Evolutionary conservation across 169 alveolate species (phyloP).

Genomic region (Babesia sp.): DNA sequence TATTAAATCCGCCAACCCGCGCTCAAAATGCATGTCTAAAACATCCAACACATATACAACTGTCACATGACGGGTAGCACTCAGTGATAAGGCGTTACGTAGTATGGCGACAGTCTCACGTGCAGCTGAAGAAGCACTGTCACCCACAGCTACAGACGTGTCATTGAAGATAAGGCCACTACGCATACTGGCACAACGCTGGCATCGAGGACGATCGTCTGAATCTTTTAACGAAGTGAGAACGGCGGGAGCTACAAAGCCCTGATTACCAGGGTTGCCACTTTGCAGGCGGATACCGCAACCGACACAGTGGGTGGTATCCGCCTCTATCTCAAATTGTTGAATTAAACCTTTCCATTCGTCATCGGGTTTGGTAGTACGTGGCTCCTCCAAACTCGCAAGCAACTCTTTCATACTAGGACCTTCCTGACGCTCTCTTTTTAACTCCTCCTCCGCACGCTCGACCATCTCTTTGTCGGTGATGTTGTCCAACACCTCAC

Average conservation of each 20-base stretch:
- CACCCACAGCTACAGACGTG: constrained; percentile 16
- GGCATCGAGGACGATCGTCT: constrained; percentile 15
- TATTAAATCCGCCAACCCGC: constrained; percentile 37
- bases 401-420: constrained; percentile 22
- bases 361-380: background rate
- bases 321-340: constrained; percentile 24
- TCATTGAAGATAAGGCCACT: constrained; percentile 39
- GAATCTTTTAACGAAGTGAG: background rate
- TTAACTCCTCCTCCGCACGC: background rate
- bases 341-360: constrained; percentile 33
- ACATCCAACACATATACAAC: constrained; percentile 60
- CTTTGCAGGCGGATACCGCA: constrained; percentile 74
- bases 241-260: constrained; percentile 17
- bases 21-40: constrained; percentile 49
- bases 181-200: constrained; percentile 44
- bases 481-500: constrained; percentile 21
- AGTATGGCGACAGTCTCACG: constrained; percentile 43
- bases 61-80: constrained; percentile 24
- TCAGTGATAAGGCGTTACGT: constrained; percentile 36
- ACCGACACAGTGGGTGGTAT: constrained; percentile 60
- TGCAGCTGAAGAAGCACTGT: constrained; percentile 47
- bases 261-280: background rate
- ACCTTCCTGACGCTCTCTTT: constrained; percentile 5
- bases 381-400: background rate
- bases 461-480: constrained; percentile 19